A percentile compares a stretch with the other conserved stretches of the same genome.
phyloP scores from a whole-genome alignment of 2,329 filamentous ascomycete genomes.

The Drechmeria coniospora region DNA sequence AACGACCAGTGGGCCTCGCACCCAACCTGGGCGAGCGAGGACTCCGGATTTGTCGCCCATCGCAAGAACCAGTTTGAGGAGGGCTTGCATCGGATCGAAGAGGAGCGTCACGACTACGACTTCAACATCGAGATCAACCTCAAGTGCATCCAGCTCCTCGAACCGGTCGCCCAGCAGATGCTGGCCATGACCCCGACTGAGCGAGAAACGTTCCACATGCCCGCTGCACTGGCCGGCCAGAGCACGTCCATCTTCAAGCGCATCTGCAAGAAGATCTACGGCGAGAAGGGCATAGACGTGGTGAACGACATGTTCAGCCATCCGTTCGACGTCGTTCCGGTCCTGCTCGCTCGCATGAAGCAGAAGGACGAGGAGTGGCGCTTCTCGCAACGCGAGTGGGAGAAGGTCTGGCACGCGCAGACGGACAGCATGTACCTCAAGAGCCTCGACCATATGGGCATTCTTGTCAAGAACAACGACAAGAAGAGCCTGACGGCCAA shows the following conservation, averaged over 20 bases:
- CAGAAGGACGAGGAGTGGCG: slow-evolving; percentile 98
- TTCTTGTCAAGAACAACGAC: slow-evolving; percentile 73
- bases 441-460: slow-evolving; percentile 92
- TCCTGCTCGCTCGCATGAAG: slow-evolving; percentile 78
- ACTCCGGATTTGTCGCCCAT: slow-evolving; percentile 94
- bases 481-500: slow-evolving; percentile 87
- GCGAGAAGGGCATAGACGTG: slow-evolving; percentile 71
- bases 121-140: slow-evolving; percentile 93
- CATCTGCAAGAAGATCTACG: slow-evolving; percentile 95
- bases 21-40: slow-evolving; percentile 96
- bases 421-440: slow-evolving; percentile 91
- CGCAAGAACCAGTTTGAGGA: slow-evolving; percentile 94
- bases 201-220: slow-evolving; percentile 61
- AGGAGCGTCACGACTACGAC: slow-evolving; percentile 96
- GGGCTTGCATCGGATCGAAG: slow-evolving; percentile 86
- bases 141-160: slow-evolving; percentile 88
- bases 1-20: slow-evolving; percentile 99
- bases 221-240: slow-evolving; percentile 71
- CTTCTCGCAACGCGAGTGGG: slow-evolving; percentile 92
- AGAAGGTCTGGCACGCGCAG: slow-evolving; percentile 95
- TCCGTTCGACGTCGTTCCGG: slow-evolving; percentile 75
- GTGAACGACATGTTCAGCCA: slow-evolving; percentile 74
- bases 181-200: slow-evolving; percentile 62
- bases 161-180: slow-evolving; percentile 86
- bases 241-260: slow-evolving; percentile 95